These are phyloP conservation scores for Cladorrhinum sp. DNA, from an alignment of 2,329 filamentous ascomycete genomes.

Conservation along the genomic window DNA sequence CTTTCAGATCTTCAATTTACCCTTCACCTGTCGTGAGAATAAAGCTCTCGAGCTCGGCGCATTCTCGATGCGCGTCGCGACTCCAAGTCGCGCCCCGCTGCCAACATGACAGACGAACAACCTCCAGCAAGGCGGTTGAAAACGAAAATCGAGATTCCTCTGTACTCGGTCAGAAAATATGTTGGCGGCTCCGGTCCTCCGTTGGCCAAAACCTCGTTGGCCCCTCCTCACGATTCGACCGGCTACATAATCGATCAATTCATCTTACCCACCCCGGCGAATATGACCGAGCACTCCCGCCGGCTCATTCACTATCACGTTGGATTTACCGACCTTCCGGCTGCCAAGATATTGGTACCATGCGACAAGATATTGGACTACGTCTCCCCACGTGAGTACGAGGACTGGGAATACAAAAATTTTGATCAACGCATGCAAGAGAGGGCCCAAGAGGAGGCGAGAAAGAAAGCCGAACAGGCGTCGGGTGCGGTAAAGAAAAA, in stretches of 20 bases:
- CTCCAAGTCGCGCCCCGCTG: not conserved
- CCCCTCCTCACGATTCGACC: slow-evolving; percentile 48
- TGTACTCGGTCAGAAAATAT: slow-evolving; percentile 20
- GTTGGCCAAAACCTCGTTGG: slow-evolving; percentile 45
- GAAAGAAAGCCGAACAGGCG: slow-evolving; percentile 10
- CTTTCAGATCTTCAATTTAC: not conserved
- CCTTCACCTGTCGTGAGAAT: not conserved
- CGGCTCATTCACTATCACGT: slow-evolving; percentile 53
- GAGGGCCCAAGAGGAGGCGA: slow-evolving; percentile 18
- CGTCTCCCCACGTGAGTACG: slow-evolving; percentile 53
- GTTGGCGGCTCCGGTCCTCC: slow-evolving; percentile 44
- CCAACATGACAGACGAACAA: slow-evolving; percentile 12
- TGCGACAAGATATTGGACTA: slow-evolving; percentile 53
- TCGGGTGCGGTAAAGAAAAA: not conserved
- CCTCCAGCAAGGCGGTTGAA: slow-evolving; percentile 3
- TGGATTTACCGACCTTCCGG: slow-evolving; percentile 52
- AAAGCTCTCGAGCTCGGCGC: not conserved
- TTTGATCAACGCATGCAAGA: slow-evolving; percentile 44
- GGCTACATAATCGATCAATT: slow-evolving; percentile 57
- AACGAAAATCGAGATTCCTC: slow-evolving; percentile 23
- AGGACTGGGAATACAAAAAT: slow-evolving; percentile 53
- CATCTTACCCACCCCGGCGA: slow-evolving; percentile 39
- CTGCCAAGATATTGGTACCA: slow-evolving; percentile 45
- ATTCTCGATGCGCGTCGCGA: slow-evolving; percentile 8
- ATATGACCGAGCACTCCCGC: slow-evolving; percentile 30